Percentiles rank a stretch among this genome's conserved stretches.
Evolutionary conservation across 2,329 filamentous ascomycete genomes (phyloP).

Genomic region (Colletotrichum gigasporum): DNA sequence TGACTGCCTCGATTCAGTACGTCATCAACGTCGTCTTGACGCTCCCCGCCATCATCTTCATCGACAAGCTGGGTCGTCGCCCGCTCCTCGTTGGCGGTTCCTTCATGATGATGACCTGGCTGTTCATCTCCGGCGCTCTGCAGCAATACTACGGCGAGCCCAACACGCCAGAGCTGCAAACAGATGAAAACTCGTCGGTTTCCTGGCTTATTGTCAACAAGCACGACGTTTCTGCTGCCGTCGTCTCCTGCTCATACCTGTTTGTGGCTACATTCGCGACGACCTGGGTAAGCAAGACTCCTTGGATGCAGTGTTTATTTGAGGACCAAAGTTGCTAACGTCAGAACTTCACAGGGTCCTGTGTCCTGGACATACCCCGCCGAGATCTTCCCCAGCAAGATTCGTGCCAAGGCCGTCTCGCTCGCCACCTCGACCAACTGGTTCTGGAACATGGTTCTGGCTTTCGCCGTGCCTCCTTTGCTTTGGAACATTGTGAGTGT

Average conservation of each 20-base stretch:
- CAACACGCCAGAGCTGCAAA: slow-evolving; percentile 49
- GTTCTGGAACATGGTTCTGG: slow-evolving; percentile 63
- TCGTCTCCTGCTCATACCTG: slow-evolving; percentile 74
- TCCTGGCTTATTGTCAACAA: slow-evolving; percentile 67
- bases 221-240: slow-evolving; percentile 64
- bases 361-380: slow-evolving; percentile 59
- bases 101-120: slow-evolving; percentile 67
- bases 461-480: slow-evolving; percentile 60
- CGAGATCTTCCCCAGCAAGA: slow-evolving; percentile 54
- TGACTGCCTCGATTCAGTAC: slow-evolving; percentile 71
- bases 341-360: slow-evolving; percentile 47
- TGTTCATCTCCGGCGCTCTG: slow-evolving; percentile 71
- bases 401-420: slow-evolving; percentile 55
- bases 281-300: slow-evolving; percentile 34
- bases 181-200: slow-evolving; percentile 54
- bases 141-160: slow-evolving; percentile 67
- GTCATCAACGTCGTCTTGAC: slow-evolving; percentile 71
- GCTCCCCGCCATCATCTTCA: slow-evolving; percentile 66
- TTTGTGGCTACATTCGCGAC: slow-evolving; percentile 63
- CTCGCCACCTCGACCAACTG: slow-evolving; percentile 51
- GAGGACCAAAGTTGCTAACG: slow-evolving; percentile 35
- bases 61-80: slow-evolving; percentile 68
- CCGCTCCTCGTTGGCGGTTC: slow-evolving; percentile 64
- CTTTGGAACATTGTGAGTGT: slow-evolving; percentile 47
- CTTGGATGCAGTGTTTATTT: neutral